Base-by-base conservation (phyloP, 768 basidiomycete species). In the Lyophyllum atratum region DNA sequence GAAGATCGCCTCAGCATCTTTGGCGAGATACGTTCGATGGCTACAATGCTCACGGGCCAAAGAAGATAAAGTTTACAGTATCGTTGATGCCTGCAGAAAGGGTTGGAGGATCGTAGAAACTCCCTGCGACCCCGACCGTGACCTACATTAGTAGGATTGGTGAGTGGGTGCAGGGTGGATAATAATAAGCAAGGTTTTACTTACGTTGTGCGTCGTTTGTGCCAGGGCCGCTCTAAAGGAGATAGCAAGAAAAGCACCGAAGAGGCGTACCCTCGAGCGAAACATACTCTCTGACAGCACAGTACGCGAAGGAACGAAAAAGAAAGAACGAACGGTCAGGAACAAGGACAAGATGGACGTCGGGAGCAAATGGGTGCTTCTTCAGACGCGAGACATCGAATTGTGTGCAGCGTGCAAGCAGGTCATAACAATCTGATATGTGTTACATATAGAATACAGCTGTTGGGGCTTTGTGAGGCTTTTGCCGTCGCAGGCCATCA, bases 41-140 rank as follows among this genome's bases (percentile, higher is more conserved):
- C 5, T 21, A 5, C 25, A 9, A 22, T 11, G 59, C 72, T 54
- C 55, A 77, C 76, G 66, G 67, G 59, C 75, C 77, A 17, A 62
- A 66, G 52, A 79, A 78, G 21, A 77, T 45, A 57, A 80, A 81
- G 33, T 63, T 68, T 2, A 80, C 64, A 1, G 63, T 71, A 59
- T 78, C 77, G 46, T 70, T 69, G 25, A 67, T 17, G 4, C 52
- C 52, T 15, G 75, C 77, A 24, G 66, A 70, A 12, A 70, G 22
- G 2, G 66, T 66, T 5, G 57, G 49, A 8, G 79, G 79, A 25
- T 70, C 59, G 62, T 70, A 80, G 61, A 77, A 76, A 53, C 74
- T 75, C 24, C 76, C 77, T 55, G 72, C 57, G 10, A 65, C 61
- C 10, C 77, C 78, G 24, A 80, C 78, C 4, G 33, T 64, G 17